These are phyloP conservation scores for Ormosia emarginata DNA, from an alignment of 306 rosid species.

Conservation along the genomic window DNA sequence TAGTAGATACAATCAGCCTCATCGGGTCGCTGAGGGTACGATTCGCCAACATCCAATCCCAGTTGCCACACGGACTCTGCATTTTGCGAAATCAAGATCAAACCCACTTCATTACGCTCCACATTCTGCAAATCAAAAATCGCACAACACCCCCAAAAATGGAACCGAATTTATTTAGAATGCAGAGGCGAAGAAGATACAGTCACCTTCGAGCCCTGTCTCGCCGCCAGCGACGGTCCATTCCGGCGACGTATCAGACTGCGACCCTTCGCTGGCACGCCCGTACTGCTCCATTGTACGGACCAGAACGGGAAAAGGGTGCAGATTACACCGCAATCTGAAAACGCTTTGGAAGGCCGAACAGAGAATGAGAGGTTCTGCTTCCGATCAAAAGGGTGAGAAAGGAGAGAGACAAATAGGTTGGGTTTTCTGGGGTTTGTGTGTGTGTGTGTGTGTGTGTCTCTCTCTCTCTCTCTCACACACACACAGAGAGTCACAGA, in stretches of 20 bases:
- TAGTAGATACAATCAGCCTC: conserved; percentile 89
- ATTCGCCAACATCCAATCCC: conserved; percentile 65
- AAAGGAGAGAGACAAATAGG: conserved; percentile 24
- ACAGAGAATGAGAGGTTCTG: too few relatives aligned
- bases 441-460: too few relatives aligned
- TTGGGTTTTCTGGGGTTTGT: conserved; percentile 38
- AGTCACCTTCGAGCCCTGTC: conserved; percentile 57
- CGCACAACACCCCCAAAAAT: background rate
- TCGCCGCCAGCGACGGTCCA: conserved; percentile 61
- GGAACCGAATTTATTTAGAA: conserved; percentile 37
- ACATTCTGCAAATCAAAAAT: conserved; percentile 47
- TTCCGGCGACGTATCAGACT: conserved; percentile 86
- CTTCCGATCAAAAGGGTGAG: conserved; percentile 58
- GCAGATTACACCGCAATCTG: background rate
- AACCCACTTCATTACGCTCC: conserved; percentile 33
- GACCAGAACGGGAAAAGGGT: conserved; percentile 23
- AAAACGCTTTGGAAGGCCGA: too few relatives aligned
- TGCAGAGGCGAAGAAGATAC: conserved; percentile 30
- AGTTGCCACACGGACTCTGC: conserved; percentile 71
- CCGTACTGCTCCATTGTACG: conserved; percentile 95
- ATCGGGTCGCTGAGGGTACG: conserved; percentile 85
- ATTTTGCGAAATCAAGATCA: conserved; percentile 44
- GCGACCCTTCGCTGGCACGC: conserved; percentile 63
- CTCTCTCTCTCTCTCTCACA: background rate
- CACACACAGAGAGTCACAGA: background rate